Evolutionary conservation across 2,329 filamentous ascomycete genomes (phyloP).

Genomic region (Colletotrichum truncatum): DNA sequence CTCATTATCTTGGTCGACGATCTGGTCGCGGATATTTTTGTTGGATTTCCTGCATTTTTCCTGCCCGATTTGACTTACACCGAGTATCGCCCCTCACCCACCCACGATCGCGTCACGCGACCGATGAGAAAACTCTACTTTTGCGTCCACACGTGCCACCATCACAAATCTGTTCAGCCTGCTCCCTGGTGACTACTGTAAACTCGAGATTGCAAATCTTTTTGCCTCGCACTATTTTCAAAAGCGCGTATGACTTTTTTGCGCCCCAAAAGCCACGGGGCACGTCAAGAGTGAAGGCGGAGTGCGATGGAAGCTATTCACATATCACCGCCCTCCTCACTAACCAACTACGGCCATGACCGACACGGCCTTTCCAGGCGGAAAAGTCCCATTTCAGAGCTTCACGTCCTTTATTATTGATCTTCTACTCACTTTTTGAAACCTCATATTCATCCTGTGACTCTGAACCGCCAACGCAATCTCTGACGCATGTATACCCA

Average conservation of each 20-base stretch:
- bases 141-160: neutral
- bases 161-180: neutral
- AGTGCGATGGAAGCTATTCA: slow-evolving; percentile 25
- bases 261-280: neutral
- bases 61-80: slow-evolving; percentile 29
- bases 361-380: neutral
- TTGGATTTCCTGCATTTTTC: slow-evolving; percentile 18
- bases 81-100: slow-evolving; percentile 14
- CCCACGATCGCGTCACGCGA: slow-evolving; percentile 18
- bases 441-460: neutral
- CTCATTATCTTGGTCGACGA: slow-evolving; percentile 20
- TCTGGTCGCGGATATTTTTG: slow-evolving; percentile 15
- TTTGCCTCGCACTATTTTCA: neutral
- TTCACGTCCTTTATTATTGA: neutral
- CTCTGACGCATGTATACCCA: slow-evolving; percentile 25
- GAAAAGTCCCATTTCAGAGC: neutral
- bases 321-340: neutral
- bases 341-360: neutral
- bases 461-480: neutral
- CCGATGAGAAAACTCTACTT: neutral
- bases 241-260: neutral
- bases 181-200: neutral
- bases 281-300: too few relatives aligned
- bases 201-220: accelerated
- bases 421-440: neutral